Evolutionary conservation across 345 rosid species (phyloP).

Genomic region (Theobroma cacao): DNA sequence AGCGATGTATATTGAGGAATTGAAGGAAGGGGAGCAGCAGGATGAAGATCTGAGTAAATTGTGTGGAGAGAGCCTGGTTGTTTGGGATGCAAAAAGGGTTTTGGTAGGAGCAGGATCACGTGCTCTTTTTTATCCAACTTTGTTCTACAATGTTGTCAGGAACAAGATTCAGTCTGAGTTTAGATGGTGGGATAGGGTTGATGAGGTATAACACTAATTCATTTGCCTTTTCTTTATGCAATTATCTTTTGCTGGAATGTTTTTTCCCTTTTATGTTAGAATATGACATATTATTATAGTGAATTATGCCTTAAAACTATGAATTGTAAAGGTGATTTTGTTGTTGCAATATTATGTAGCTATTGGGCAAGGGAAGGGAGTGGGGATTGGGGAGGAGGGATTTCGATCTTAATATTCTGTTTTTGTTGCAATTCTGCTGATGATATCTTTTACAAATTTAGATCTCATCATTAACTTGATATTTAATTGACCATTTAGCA

Average conservation of each 20-base stretch:
- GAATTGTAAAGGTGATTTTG: neutral
- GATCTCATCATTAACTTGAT: neutral
- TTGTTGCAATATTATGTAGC: neutral
- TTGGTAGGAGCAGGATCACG: conserved; percentile 73
- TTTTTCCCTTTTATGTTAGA: neutral
- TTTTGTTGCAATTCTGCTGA: neutral
- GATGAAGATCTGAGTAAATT: conserved; percentile 2
- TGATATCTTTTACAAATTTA: neutral
- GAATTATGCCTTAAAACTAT: neutral
- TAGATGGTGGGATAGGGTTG: conserved; percentile 72
- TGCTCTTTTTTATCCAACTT: conserved; percentile 59
- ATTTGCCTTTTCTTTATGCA: neutral
- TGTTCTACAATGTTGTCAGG: conserved; percentile 57
- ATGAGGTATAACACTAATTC: conserved; percentile 40
- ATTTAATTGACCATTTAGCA: neutral
- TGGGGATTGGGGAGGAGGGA: neutral
- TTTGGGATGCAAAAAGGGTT: conserved; percentile 52
- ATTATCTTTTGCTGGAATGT: neutral
- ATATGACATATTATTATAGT: neutral
- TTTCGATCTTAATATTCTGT: neutral
- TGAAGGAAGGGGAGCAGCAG: conserved; percentile 16
- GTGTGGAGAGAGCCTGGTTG: conserved; percentile 12
- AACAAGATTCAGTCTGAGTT: conserved; percentile 64
- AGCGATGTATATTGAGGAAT: conserved; percentile 26
- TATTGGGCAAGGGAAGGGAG: neutral